Evolutionary conservation across 805 yeast species (phyloP), one percentile per base, ranked within the genome.

Genomic region (Pichia paraexigua): DNA sequence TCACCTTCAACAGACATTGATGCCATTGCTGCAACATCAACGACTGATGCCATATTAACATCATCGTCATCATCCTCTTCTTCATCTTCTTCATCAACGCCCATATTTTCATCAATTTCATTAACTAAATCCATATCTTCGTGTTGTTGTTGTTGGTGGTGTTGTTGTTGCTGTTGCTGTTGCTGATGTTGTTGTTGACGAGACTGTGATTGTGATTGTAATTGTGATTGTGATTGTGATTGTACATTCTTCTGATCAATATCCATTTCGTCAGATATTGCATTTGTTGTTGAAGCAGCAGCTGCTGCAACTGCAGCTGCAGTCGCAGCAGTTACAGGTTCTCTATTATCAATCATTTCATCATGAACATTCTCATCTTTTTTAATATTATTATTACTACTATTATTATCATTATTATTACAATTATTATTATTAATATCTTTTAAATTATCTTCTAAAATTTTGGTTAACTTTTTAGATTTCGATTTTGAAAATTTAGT

Each of bases 21-120:
- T 5, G 57, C 55, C 43, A 53, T 55, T 21, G 52, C 58, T 2
- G 54, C 50, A 32, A 52, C 57, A 41, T 47, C 57, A 12, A 54
- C 53, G 12, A 45, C 54, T 12, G 53, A 51, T 12, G 49, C 51
- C 53, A 51, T 51, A 40, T 47, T 41, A 6, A 43, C 53, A 41
- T 44, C 51, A 40, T 51, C 53, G 15, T 43, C 55, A 24, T 49
- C 52, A 6, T 52, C 49, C 17, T 48, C 49, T 1, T 45, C 54
- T 13, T 41, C 48, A 10, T 40, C 41, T 2, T 22, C 45, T n/a
- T 30, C 41, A 7, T 44, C 45, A 11, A 51, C 52, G 5, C 48
- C 51, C 15, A 22, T 47, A 15, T 37, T 37, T 12, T 28, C 40
- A 17, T 41, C 44, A 13, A 18, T 25, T 13, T 43, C 48, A 25